These are phyloP conservation scores for Moesziomyces antarcticus DNA, from an alignment of 1,284 basidiomycete genomes.

Conservation along the genomic window DNA sequence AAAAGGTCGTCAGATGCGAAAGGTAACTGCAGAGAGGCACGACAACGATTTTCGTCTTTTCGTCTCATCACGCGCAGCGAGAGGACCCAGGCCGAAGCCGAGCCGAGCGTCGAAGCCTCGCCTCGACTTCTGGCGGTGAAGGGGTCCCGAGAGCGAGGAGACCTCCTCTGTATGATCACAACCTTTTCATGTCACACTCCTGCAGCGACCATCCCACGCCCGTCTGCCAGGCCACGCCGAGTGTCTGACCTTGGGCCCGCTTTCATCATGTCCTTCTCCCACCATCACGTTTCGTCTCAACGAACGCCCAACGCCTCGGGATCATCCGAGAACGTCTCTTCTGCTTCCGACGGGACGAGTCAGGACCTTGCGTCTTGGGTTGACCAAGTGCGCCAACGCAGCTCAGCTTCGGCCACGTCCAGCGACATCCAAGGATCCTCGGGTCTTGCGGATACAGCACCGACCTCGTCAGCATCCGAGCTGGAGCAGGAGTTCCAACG, in stretches of 20 bases:
- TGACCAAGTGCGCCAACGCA: conserved; percentile 41
- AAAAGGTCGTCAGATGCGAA: background rate
- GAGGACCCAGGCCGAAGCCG: background rate
- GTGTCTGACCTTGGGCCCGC: background rate
- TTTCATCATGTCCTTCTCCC: conserved; percentile 20
- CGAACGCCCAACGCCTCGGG: conserved; percentile 11
- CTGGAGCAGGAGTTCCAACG: conserved; percentile 41
- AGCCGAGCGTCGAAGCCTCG: background rate
- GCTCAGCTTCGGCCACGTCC: conserved; percentile 18
- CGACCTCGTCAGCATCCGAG: conserved; percentile 24
- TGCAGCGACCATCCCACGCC: background rate
- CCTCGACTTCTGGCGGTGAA: background rate
- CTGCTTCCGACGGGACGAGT: conserved; percentile 19
- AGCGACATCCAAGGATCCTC: conserved; percentile 1
- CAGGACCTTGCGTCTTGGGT: conserved; percentile 48
- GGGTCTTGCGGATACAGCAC: conserved; percentile 2
- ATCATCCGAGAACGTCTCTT: conserved; percentile 13
- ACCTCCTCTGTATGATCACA: background rate
- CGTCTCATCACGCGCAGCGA: background rate
- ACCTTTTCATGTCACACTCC: background rate
- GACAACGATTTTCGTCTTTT: background rate
- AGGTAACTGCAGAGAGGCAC: no score
- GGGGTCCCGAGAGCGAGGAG: background rate
- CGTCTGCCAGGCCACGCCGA: background rate
- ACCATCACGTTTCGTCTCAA: conserved; percentile 12